These are phyloP conservation scores for Hypoxylon sp. DNA, from an alignment of 2,329 filamentous ascomycete species.

Conservation along the genomic window DNA sequence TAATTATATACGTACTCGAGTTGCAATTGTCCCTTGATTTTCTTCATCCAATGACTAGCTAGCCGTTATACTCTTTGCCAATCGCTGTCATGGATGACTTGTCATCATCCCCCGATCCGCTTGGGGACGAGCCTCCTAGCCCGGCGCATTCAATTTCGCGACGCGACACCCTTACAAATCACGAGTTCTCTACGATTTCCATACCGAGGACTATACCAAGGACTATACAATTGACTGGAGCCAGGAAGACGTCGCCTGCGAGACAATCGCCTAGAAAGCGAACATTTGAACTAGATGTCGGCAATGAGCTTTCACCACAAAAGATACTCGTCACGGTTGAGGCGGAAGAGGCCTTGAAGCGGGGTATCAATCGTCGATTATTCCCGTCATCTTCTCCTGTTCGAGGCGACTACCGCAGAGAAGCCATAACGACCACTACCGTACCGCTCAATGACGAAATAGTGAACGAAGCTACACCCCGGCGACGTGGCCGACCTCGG, in stretches of 20 bases:
- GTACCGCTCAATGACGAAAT: constrained; percentile 62
- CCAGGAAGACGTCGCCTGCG: constrained; percentile 56
- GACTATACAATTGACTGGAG: constrained; percentile 40
- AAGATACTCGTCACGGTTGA: constrained; percentile 70
- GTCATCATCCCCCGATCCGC: constrained; percentile 56
- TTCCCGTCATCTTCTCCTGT: constrained; percentile 60
- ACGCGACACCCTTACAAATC: constrained; percentile 44
- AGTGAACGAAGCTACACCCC: constrained; percentile 57
- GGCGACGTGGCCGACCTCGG: constrained; percentile 62
- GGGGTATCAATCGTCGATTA: constrained; percentile 55
- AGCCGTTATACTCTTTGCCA: constrained; percentile 42
- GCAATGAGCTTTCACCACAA: constrained; percentile 65
- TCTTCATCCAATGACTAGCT: constrained; percentile 22
- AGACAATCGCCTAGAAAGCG: constrained; percentile 68
- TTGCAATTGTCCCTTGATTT: constrained; percentile 16
- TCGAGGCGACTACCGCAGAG: constrained; percentile 56
- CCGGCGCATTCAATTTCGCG: constrained; percentile 48
- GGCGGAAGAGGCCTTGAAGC: constrained; percentile 55
- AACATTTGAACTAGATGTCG: constrained; percentile 71
- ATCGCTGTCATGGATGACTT: constrained; percentile 51
- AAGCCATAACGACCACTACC: constrained; percentile 63
- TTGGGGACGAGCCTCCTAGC: constrained; percentile 52
- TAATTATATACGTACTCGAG: constrained; percentile 26
- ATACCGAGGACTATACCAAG: constrained; percentile 59
- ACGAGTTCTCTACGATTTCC: constrained; percentile 58